phyloP scores from a whole-genome alignment of 805 yeast species.

The Clavispora asparagi region DNA sequence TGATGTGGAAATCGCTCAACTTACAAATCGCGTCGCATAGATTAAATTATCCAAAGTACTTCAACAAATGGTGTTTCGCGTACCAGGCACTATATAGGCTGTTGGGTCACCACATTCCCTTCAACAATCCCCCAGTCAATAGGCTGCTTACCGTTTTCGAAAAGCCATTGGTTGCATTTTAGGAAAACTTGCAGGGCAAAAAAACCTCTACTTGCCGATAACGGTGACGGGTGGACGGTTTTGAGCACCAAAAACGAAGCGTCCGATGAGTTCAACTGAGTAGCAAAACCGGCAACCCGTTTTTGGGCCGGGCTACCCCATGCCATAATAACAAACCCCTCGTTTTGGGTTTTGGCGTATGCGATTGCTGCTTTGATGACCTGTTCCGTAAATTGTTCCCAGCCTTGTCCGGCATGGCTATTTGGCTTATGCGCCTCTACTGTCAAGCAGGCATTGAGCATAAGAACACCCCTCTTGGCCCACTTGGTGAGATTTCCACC shows the following conservation, averaged over 20 bases:
- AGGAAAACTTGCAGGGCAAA: constrained; percentile 72
- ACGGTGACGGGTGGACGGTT: constrained; percentile 92
- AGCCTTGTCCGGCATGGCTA: constrained; percentile 85
- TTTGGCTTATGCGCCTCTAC: constrained; percentile 92
- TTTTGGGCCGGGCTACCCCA: constrained; percentile 79
- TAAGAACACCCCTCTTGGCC: constrained; percentile 83
- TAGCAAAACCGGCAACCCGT: constrained; percentile 39
- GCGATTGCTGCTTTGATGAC: constrained; percentile 52
- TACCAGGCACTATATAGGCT: neutral
- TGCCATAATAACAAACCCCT: constrained; percentile 70
- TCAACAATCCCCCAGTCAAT: constrained; percentile 62
- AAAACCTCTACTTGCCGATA: constrained; percentile 82
- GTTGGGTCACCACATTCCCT: constrained; percentile 18
- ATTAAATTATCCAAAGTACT: no score
- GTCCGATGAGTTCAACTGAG: constrained; percentile 18
- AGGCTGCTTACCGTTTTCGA: constrained; percentile 29
- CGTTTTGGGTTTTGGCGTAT: constrained; percentile 32
- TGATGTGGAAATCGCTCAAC: no score
- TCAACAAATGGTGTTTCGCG: no score
- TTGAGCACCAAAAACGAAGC: constrained; percentile 48
- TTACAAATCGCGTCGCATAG: no score
- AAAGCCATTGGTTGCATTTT: constrained; percentile 75
- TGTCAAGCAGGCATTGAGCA: constrained; percentile 84
- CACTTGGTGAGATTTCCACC: constrained; percentile 72
- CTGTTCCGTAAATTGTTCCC: constrained; percentile 85